A percentile compares a stretch with the other conserved stretches of the same genome.
These are phyloP conservation scores for Stagonosporopsis chrysanthemi DNA, from an alignment of 2,329 filamentous ascomycete genomes.

Conservation along the genomic window DNA sequence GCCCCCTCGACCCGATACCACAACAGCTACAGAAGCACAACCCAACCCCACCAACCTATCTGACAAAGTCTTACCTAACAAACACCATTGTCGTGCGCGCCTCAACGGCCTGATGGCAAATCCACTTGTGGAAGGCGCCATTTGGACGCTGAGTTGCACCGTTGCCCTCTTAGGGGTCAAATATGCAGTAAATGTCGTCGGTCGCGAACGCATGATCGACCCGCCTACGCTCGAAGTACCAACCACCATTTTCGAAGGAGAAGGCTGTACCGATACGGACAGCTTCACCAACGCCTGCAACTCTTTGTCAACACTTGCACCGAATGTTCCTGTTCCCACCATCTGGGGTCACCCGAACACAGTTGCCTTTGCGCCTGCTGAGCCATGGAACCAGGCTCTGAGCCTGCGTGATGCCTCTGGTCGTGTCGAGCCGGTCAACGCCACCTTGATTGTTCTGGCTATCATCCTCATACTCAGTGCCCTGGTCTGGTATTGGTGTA, in stretches of 20 bases:
- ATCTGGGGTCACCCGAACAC: constrained; percentile 12
- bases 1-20: neutral
- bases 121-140: neutral
- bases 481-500: neutral
- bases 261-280: neutral
- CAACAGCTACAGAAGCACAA: neutral
- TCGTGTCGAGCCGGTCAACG: neutral
- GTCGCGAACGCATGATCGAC: neutral
- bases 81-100: neutral
- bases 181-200: neutral
- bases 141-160: neutral
- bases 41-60: neutral
- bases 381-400: constrained; percentile 3
- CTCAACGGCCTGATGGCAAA: neutral
- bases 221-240: neutral
- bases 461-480: neutral
- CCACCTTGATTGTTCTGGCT: neutral
- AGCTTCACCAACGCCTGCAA: neutral
- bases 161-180: neutral
- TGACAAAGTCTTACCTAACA: neutral
- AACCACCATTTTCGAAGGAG: neutral
- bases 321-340: neutral
- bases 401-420: neutral
- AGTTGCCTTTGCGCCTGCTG: neutral
- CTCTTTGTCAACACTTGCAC: neutral